Conservation (phyloP, 306 rosid species). For the Psophocarpus tetragonolobus region DNA sequence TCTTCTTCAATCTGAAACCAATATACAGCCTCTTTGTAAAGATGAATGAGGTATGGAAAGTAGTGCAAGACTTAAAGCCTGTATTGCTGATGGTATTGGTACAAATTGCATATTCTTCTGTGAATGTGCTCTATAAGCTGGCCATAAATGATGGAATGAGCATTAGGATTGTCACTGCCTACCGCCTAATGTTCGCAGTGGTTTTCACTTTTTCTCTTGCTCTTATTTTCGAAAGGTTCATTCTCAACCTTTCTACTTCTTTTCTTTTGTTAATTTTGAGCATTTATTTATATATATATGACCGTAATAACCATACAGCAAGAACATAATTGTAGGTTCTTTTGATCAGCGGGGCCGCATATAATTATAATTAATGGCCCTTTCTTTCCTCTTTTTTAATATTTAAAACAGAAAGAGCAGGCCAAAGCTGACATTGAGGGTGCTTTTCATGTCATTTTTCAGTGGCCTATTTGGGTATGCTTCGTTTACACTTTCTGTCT, state of each 20-base stretch:
- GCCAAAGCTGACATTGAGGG: conserved; percentile 29
- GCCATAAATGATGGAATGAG: conserved; percentile 67
- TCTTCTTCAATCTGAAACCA: neutral
- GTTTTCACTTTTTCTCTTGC: conserved; percentile 48
- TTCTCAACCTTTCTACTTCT: neutral
- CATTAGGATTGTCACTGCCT: conserved; percentile 54
- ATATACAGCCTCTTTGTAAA: neutral
- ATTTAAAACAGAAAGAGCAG: conserved; percentile 9
- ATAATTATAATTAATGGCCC: neutral
- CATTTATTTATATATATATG: neutral
- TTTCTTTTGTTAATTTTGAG: neutral
- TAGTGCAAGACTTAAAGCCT: conserved; percentile 46
- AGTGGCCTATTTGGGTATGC: conserved; percentile 30
- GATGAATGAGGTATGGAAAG: neutral
- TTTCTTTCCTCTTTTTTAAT: neutral
- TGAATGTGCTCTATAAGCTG: conserved; percentile 57
- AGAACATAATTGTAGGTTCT: neutral
- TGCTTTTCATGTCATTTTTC: conserved; percentile 26
- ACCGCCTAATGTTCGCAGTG: conserved; percentile 51
- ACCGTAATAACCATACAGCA: neutral
- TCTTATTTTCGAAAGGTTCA: conserved; percentile 51
- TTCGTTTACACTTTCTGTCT: neutral
- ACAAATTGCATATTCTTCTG: conserved; percentile 52
- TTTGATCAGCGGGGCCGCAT: neutral
- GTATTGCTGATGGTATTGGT: conserved; percentile 48